Evolutionary conservation across 768 basidiomycete genomes (phyloP), one percentile per base, ranked within the genome.

Genomic region (Leucosporidium scottii): DNA sequence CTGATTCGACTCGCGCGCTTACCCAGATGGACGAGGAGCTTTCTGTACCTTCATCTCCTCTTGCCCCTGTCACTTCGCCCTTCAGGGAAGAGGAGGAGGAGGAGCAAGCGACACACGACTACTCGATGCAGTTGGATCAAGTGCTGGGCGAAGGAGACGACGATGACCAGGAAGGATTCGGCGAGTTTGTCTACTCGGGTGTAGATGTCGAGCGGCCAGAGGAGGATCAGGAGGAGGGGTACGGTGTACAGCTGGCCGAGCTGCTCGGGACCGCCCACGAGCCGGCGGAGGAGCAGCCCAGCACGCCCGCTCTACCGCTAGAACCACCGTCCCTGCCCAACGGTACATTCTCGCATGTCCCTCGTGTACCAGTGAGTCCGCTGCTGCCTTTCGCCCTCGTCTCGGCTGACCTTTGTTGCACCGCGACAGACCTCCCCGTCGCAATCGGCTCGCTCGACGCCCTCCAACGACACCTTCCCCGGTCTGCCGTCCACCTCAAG

Each of bases 171-270:
- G 86, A 84, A 10, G 61, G 57, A n/a, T 66, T 58, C 28, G 66
- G 57, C 36, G 85, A 79, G 0, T 92, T 92, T 72, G 68, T 90
- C 34, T 93, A 91, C 75, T 81, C 82, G 34, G 90, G 89, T 34
- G 79, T 85, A 27, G 89, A 92, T 73, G 83, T 85, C 7, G 78
- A 77, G 47, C 73, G 79, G 23, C 54, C 56, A 23, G 20, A 49
- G 25, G 36, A 48, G 44, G 30, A 48, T 31, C 4, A 31, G 39
- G 58, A 59, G 31, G 65, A 61, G 25, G 69, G 61, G 49, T 93
- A 93, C 76, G 80, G 79, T 17, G 84, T 86, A 66, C 87, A 85
- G 72, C 78, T 93, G 60, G 82, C 85, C 55, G 88, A 90, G 59
- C 85, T 88, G 28, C 81, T 92, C 48, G 89, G 85, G 87, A 88